Evolutionary conservation across 2,329 filamentous ascomycete genomes (phyloP), one percentile per base, ranked within the genome.

Genomic region (Helicocarpus griseus): DNA sequence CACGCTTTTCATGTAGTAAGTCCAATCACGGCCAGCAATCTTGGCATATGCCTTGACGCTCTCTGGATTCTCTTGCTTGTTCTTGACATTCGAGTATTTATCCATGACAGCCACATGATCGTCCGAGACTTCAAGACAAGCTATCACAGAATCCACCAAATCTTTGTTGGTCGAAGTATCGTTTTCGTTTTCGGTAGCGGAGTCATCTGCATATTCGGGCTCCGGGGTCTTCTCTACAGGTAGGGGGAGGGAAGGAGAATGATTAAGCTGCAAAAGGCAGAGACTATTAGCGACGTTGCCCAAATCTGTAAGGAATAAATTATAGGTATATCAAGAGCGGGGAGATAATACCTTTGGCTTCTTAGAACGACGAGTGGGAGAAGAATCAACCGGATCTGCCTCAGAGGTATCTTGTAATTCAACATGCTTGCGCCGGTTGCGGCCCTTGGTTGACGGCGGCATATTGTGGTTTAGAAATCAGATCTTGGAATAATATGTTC

Each of bases 41-140:
- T 75, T 76, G 24, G 74, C 74, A 57, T 75, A 77, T 31, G 74
- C 74, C 49, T 69, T 68, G 53, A 76, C 69, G 44, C 71, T 74
- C 54, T 72, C 66, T 50, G 70, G 69, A 48, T 72, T 72, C 53
- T 70, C 69, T 21, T 60, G 56, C 29, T 57, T 58, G 48, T 66
- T 69, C 53, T 69, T 72, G 22, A 66, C 61, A 54, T 76, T 75
- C 22, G 71, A 69, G 56, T 75, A 68, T 47, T 75, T 67, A 54
- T 63, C 62, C 51, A 68, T 63, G 29, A 73, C 73, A 54, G 68
- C 68, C 47, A 74, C 63, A 48, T 69, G 68, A 26, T 75, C 70
- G 40, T 68, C 68, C 24, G 73, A 63, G 33, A 67, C 63, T 45
- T 64, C 69, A 19, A 77, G 62, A 54, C 68, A 73, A 8, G 71